phyloP scores from a whole-genome alignment of 176 grass and related monocot genomes.

The Carex kokanica region DNA sequence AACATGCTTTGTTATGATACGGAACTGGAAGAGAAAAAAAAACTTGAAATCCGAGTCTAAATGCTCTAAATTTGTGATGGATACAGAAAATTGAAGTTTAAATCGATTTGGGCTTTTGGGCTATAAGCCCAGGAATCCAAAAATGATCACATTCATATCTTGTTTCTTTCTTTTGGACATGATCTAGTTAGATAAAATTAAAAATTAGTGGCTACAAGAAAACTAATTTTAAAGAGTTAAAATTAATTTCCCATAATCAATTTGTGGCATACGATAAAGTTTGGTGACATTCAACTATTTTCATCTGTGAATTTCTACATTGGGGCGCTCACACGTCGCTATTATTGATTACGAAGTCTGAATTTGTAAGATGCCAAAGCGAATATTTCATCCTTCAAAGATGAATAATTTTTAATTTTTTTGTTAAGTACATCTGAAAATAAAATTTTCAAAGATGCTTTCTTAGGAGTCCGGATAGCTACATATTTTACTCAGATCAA shows the following conservation, averaged over 20 bases:
- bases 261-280: background rate
- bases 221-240: background rate
- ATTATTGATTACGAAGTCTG: background rate
- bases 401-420: background rate
- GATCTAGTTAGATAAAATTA: background rate
- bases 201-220: background rate
- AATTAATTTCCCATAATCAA: background rate
- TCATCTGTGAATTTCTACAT: background rate
- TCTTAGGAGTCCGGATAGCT: background rate
- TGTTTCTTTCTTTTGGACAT: background rate
- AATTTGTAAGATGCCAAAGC: background rate
- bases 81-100: background rate
- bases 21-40: background rate
- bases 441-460: slow-evolving; percentile 1
- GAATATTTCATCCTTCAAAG: background rate
- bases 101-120: background rate
- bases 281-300: background rate
- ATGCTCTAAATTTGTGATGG: background rate
- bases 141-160: background rate
- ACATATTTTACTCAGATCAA: background rate
- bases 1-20: background rate
- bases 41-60: background rate
- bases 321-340: background rate
- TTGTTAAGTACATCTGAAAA: background rate
- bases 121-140: too few relatives aligned